A percentile compares a stretch with the other conserved stretches of the same genome.
These are phyloP conservation scores for Hirsutella minnesotensis DNA, from an alignment of 2,329 filamentous ascomycete species.

Conservation along the genomic window DNA sequence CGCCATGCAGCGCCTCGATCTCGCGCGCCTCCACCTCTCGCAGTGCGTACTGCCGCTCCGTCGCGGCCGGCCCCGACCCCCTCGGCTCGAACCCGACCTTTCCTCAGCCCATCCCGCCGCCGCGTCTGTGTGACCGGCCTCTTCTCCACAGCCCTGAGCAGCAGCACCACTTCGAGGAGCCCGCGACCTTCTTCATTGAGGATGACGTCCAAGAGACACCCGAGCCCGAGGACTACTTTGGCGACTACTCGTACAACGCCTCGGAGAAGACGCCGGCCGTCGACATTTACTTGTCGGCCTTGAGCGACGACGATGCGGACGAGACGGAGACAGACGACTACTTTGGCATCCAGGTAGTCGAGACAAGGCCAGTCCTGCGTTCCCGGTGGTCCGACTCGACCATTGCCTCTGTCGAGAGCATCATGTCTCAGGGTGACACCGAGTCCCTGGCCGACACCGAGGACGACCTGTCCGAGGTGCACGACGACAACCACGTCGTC, in stretches of 20 bases:
- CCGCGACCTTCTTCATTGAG: constrained; percentile 17
- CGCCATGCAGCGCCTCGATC: constrained; percentile 15
- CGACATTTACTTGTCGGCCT: background rate
- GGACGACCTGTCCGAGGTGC: background rate
- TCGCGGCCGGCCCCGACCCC: constrained; percentile 19
- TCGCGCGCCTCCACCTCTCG: constrained; percentile 15
- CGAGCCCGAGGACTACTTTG: background rate
- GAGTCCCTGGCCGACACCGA: constrained; percentile 8
- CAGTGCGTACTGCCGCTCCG: constrained; percentile 11
- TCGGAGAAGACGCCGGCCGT: background rate
- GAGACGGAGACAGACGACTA: constrained; percentile 13
- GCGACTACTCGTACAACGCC: background rate
- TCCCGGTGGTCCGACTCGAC: constrained; percentile 33
- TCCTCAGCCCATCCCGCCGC: constrained; percentile 17
- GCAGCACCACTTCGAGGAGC: constrained; percentile 9
- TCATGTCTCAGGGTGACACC: constrained; percentile 5
- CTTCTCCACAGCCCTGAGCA: constrained; percentile 13
- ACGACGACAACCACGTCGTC: constrained; percentile 8
- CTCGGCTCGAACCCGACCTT: constrained; percentile 22
- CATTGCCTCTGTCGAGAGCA: constrained; percentile 18
- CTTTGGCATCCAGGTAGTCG: constrained; percentile 18
- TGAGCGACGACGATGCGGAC: background rate
- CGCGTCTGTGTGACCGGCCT: constrained; percentile 23
- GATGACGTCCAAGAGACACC: constrained; percentile 6
- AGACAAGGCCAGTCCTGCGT: constrained; percentile 18